phyloP scores from a whole-genome alignment of 345 rosid genomes.

The Fremontodendron californicum region DNA sequence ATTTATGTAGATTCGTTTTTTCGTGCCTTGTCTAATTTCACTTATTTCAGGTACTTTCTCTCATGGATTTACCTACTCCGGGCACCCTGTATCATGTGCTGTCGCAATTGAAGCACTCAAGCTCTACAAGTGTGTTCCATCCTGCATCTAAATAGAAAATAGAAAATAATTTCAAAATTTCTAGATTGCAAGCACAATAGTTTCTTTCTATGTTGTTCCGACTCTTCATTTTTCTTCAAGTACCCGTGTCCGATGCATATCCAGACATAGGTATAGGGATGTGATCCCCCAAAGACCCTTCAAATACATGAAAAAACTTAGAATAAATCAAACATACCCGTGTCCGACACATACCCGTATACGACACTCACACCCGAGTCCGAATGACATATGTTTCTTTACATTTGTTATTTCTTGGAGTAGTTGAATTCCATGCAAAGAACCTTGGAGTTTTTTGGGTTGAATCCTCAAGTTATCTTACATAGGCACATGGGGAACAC shows the following conservation, averaged over 20 bases:
- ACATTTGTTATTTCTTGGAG: not conserved
- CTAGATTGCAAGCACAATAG: not conserved
- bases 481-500: not conserved
- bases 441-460: not conserved
- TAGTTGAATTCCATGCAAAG: not conserved
- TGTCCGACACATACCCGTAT: no score
- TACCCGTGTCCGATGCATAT: no score
- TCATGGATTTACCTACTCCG: constrained; percentile 97
- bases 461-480: not conserved
- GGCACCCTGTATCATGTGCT: constrained; percentile 93
- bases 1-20: not conserved
- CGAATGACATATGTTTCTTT: no score
- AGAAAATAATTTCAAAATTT: not conserved
- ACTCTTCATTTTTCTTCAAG: no score
- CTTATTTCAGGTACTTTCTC: constrained; percentile 59
- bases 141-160: not conserved
- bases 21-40: constrained; percentile 3
- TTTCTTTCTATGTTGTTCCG: not conserved
- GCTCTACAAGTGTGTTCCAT: constrained; percentile 49
- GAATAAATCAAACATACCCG: no score
- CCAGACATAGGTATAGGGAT: not conserved
- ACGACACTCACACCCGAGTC: no score
- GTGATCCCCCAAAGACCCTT: not conserved
- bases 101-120: constrained; percentile 74
- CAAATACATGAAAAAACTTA: not conserved